These are phyloP conservation scores for Scorias spongiosa DNA, from an alignment of 2,329 filamentous ascomycete species.

Conservation along the genomic window DNA sequence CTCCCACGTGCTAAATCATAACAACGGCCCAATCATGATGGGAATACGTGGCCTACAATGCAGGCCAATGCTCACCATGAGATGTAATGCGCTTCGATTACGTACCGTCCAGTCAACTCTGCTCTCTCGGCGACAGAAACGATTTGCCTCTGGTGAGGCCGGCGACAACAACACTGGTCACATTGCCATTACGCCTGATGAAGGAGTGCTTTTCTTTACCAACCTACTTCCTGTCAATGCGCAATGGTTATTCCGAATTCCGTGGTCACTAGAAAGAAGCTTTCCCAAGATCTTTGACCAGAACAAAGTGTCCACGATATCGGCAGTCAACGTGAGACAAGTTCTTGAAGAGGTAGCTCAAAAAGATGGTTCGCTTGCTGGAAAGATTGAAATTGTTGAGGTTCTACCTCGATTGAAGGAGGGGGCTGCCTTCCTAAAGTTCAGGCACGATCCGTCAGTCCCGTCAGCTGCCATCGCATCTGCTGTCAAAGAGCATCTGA, in stretches of 20 bases:
- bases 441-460: constrained; percentile 39
- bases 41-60: not conserved
- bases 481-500: constrained; percentile 46
- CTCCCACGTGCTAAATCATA: too few relatives aligned
- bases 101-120: not conserved
- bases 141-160: constrained; percentile 25
- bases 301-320: constrained; percentile 35
- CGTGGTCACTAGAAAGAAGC: constrained; percentile 30
- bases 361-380: constrained; percentile 10
- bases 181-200: constrained; percentile 58
- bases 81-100: not conserved
- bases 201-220: constrained; percentile 80
- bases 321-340: constrained; percentile 39
- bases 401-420: constrained; percentile 77
- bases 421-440: constrained; percentile 86
- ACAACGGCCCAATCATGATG: not conserved
- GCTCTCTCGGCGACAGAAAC: constrained; percentile 1
- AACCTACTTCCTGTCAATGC: constrained; percentile 77
- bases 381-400: constrained; percentile 53
- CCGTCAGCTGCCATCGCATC: constrained; percentile 42
- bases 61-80: not conserved
- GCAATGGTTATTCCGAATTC: constrained; percentile 42
- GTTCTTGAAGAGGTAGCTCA: constrained; percentile 32
- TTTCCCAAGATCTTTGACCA: constrained; percentile 35
- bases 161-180: constrained; percentile 61